phyloP scores from a whole-genome alignment of 176 grass and related monocot genomes.

The Miscanthus lutarioriparius region DNA sequence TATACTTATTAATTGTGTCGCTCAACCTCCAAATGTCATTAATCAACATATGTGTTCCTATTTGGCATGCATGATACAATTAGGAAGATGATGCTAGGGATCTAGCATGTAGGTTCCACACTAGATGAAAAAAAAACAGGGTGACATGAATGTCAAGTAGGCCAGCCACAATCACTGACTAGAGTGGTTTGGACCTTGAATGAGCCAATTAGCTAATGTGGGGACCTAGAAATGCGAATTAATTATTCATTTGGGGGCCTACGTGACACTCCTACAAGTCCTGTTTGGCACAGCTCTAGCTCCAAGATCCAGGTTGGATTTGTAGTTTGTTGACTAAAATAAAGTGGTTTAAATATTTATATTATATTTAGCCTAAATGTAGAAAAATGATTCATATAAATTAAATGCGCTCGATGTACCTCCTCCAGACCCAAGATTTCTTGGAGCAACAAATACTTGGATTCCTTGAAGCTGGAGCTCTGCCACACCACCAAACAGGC shows the following conservation, averaged over 20 bases:
- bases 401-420: neutral
- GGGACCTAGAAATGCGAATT: neutral
- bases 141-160: neutral
- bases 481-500: neutral
- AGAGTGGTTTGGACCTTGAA: neutral
- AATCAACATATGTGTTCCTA: too few species aligned
- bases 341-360: neutral
- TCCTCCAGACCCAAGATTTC: neutral
- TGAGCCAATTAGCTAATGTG: neutral
- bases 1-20: too few species aligned
- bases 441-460: neutral
- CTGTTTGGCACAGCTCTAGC: neutral
- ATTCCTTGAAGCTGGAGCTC: neutral
- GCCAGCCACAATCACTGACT: neutral
- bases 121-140: neutral
- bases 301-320: neutral
- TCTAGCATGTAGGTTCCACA: neutral
- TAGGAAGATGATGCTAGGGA: neutral
- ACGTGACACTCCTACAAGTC: neutral
- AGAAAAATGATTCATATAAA: neutral
- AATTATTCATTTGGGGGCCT: neutral
- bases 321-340: neutral
- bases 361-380: neutral
- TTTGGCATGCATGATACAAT: neutral
- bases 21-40: too few species aligned